Base-by-base conservation (phyloP, 2,329 filamentous ascomycete genomes). In the Anisogramma anomala region DNA sequence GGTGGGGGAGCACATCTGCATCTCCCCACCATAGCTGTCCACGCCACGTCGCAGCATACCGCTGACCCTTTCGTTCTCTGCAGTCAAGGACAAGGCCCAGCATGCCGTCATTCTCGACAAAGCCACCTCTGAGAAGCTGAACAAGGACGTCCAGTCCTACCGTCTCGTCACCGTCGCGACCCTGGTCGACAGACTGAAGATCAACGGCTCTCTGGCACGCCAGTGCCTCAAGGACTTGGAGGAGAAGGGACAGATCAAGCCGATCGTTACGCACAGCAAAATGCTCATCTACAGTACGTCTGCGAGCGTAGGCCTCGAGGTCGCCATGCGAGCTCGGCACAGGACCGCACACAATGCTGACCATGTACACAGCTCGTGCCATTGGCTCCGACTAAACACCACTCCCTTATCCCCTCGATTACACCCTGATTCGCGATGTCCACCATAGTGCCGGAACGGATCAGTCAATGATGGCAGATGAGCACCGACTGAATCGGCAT, bases 121-220 rank as follows among this genome's bases (percentile, higher is more conserved):
- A 82, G 65, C 75, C 71, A 94, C 83, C 64, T 84, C 83, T 57
- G 91, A 98, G 73, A 94, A 93, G 78, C 87, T 98, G 69, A 84
- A 94, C 79, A 98, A 98, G 79, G 91, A 98, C 79, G 93, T 98
- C 61, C 91, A 96, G 72, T 95, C 91, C 53, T 98, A 96, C 84
- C 87, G 91, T 65, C 87, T 98, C 68, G 87, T 98, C 73, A 96
- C 91, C 65, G 84, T 96, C 62, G 88, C 91, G 62, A 89, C 86
- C 60, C 87, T 98, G 62, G 91, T 98, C 79, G 91, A 98, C 73
- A 82, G 91, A 71, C 80, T 98, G 70, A 98, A 98, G 87, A 93
- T 98, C 78, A 98, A 98, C 77, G 93, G 91, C 64, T 94, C 86
- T 58, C 75, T 98, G 63, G 91, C 91, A 56, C 82, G 91, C 63